Conservation (phyloP, 202 grass and related monocot species). For the Sporobolus alterniflorus region DNA sequence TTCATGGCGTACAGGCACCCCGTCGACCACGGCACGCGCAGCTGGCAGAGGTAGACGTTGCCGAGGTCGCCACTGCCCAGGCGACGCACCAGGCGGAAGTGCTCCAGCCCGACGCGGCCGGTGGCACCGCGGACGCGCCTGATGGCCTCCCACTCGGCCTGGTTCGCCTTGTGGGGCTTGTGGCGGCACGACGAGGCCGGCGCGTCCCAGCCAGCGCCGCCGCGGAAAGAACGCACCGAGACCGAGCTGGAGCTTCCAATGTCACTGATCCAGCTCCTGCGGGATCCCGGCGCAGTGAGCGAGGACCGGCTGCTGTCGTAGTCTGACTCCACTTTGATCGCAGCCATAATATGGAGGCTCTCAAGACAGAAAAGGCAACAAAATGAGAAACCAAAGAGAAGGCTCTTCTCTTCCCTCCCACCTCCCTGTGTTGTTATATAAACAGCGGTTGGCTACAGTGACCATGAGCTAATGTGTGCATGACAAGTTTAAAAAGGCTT, state of each 20-base stretch:
- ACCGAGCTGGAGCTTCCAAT: conserved; percentile 82
- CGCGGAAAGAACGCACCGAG: conserved; percentile 61
- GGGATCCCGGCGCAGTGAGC: conserved; percentile 59
- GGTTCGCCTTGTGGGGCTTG: conserved; percentile 90
- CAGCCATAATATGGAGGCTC: conserved; percentile 54
- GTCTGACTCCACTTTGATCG: conserved; percentile 75
- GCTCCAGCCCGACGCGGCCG: conserved; percentile 66
- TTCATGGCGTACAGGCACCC: conserved; percentile 88
- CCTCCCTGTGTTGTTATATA: conserved; percentile 40
- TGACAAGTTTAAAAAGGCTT: conserved; percentile 8
- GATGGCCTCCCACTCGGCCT: conserved; percentile 94
- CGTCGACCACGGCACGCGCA: conserved; percentile 55
- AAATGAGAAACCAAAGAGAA: conserved; percentile 12
- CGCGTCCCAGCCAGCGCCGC: conserved; percentile 3
- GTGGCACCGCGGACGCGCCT: conserved; percentile 39
- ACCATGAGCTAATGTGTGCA: conserved; percentile 12
- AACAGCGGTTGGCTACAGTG: conserved; percentile 10
- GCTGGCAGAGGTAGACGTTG: conserved; percentile 86
- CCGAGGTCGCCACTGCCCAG: conserved; percentile 89
- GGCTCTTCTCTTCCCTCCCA: conserved; percentile 4
- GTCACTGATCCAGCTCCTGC: conserved; percentile 83
- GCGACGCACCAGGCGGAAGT: conserved; percentile 85
- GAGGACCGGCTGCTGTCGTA: conserved; percentile 86
- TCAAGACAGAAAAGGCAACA: conserved; percentile 21
- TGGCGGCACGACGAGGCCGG: conserved; percentile 17